A percentile compares a stretch with the other conserved stretches of the same genome.
Evolutionary conservation across 768 basidiomycete species (phyloP).

Genomic region (Mycena metata): DNA sequence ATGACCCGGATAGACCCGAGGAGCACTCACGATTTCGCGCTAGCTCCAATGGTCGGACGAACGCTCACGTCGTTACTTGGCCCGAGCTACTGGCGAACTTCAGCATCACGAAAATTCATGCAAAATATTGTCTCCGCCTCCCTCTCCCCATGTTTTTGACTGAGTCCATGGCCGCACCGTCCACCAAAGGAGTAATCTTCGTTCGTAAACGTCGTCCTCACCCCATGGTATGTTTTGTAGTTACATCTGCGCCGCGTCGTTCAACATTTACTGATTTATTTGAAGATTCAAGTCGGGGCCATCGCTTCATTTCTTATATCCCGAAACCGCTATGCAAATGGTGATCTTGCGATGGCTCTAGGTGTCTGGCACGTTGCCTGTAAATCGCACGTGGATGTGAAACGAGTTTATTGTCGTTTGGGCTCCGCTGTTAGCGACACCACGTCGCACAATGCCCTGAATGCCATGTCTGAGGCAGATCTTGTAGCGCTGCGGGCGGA

Average conservation of each 20-base stretch:
- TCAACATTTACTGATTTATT: too few relatives aligned
- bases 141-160: constrained; percentile 8
- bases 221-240: not conserved
- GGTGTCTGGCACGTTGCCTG: constrained; percentile 6
- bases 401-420: constrained; percentile 40
- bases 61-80: not conserved
- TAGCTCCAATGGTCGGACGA: not conserved
- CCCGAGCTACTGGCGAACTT: not conserved
- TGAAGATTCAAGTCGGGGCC: constrained; percentile 4
- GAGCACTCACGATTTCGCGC: not conserved
- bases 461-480: constrained; percentile 34
- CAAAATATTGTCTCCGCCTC: not conserved
- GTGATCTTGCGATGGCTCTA: not conserved
- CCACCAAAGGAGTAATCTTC: not conserved
- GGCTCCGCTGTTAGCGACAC: constrained; percentile 39
- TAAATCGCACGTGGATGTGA: constrained; percentile 42
- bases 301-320: not conserved
- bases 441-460: constrained; percentile 35
- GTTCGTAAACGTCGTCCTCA: constrained; percentile 5
- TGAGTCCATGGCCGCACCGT: not conserved
- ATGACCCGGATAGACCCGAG: not conserved
- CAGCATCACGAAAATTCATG: not conserved
- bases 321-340: constrained; percentile 2
- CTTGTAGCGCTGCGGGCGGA: constrained; percentile 12
- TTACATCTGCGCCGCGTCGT: not conserved